These are phyloP conservation scores for Coelastrella sp. DNA, from an alignment of 139 green algal genomes.

Conservation along the genomic window DNA sequence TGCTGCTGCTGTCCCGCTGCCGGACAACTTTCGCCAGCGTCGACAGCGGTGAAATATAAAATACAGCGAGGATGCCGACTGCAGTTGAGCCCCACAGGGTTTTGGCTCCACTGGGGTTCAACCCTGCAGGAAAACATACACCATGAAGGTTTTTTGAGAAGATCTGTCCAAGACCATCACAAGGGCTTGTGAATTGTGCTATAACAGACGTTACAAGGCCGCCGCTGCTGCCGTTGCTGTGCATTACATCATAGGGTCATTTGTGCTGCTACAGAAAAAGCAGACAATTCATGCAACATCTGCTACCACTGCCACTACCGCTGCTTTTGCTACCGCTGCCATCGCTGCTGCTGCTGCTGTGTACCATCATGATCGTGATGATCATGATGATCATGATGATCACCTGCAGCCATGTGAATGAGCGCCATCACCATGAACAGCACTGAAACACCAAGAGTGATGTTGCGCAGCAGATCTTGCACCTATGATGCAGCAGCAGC, in stretches of 20 bases:
- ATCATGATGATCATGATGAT: not conserved
- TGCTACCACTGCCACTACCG: not conserved
- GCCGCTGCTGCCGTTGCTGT: not conserved
- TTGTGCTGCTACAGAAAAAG: too few species aligned
- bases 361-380: too few species aligned
- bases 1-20: not conserved
- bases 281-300: not conserved
- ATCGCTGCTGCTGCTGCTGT: not conserved
- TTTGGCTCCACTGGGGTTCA: not conserved
- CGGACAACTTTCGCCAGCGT: not conserved
- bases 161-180: too few species aligned
- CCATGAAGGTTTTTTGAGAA: too few species aligned
- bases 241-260: not conserved
- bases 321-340: not conserved
- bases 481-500: not conserved
- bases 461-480: conserved; percentile 23
- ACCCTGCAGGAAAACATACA: not conserved
- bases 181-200: too few species aligned
- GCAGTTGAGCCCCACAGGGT: not conserved
- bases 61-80: not conserved
- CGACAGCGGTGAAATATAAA: not conserved
- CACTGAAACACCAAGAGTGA: not conserved
- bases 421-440: not conserved
- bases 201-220: not conserved
- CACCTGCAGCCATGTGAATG: not conserved